Evolutionary conservation across 768 basidiomycete genomes (phyloP).

Genomic region (Mycena capillaripes): DNA sequence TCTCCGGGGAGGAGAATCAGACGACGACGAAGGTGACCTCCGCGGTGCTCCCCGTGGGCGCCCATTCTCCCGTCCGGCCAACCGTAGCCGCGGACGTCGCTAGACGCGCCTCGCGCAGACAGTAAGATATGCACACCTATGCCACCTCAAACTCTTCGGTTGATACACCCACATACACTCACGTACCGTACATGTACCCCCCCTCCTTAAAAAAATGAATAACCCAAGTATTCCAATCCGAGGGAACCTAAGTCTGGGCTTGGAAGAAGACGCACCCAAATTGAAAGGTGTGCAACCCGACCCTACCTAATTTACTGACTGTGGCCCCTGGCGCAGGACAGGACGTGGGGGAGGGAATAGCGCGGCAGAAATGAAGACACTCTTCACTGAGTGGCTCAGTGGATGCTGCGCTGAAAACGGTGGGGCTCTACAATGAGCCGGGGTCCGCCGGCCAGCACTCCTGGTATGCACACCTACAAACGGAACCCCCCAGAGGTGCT

Average conservation of each 20-base stretch:
- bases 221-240: background rate
- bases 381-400: background rate
- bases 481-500: background rate
- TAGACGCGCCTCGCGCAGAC: no score
- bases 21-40: background rate
- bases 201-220: background rate
- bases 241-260: conserved; percentile 20
- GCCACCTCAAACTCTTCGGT: no score
- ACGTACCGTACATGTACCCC: no score
- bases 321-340: background rate
- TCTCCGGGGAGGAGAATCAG: background rate
- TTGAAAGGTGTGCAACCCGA: conserved; percentile 12
- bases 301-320: background rate
- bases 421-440: conserved; percentile 13
- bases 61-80: no score
- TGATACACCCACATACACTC: background rate
- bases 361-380: background rate
- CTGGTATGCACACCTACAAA: conserved; percentile 2
- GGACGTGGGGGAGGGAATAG: conserved; percentile 5
- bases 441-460: conserved; percentile 30
- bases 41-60: background rate
- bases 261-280: conserved; percentile 7
- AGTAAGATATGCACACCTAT: no score
- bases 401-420: conserved; percentile 12
- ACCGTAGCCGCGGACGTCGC: no score